phyloP scores from a whole-genome alignment of 2,329 filamentous ascomycete species.

The Biscogniauxia sp. region DNA sequence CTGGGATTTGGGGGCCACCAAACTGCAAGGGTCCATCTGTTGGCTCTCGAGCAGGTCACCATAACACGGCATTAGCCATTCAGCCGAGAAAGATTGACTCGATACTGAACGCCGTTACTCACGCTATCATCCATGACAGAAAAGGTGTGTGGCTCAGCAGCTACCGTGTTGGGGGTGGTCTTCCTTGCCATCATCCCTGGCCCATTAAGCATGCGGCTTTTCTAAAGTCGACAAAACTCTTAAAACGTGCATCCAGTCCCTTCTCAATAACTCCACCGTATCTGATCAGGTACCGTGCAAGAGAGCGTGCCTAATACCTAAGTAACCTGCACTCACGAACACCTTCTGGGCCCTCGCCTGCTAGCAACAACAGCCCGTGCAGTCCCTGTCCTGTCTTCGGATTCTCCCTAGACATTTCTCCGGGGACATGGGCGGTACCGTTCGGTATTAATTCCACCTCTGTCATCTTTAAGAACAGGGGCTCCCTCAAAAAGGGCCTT shows the following conservation, averaged over 20 bases:
- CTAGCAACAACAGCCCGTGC: slow-evolving; percentile 33
- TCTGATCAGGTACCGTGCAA: slow-evolving; percentile 39
- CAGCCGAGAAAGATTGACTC: slow-evolving; percentile 44
- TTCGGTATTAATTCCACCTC: slow-evolving; percentile 48
- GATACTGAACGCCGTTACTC: slow-evolving; percentile 35
- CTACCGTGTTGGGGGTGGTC: slow-evolving; percentile 29
- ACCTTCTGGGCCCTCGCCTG: slow-evolving; percentile 25
- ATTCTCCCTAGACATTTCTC: slow-evolving; percentile 47
- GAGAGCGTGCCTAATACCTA: slow-evolving; percentile 25
- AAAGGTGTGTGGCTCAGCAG: slow-evolving; percentile 40
- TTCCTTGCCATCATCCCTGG: slow-evolving; percentile 31
- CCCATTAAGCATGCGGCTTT: slow-evolving; percentile 34
- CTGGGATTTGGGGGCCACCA: slow-evolving; percentile 30
- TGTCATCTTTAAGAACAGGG: slow-evolving; percentile 43
- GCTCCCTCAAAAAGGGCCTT: slow-evolving; percentile 38
- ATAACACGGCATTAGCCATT: slow-evolving; percentile 48
- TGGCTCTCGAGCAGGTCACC: slow-evolving; percentile 37
- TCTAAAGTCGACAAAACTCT: slow-evolving; percentile 34
- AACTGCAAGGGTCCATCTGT: slow-evolving; percentile 31
- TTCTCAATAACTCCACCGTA: slow-evolving; percentile 39
- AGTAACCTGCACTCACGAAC: slow-evolving; percentile 28
- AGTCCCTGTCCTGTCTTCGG: slow-evolving; percentile 42
- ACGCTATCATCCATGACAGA: slow-evolving; percentile 33
- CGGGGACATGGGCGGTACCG: slow-evolving; percentile 41
- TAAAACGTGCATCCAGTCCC: slow-evolving; percentile 35